Base-by-base conservation (phyloP, 2,329 filamentous ascomycete species). In the Bipolaris cookei region DNA sequence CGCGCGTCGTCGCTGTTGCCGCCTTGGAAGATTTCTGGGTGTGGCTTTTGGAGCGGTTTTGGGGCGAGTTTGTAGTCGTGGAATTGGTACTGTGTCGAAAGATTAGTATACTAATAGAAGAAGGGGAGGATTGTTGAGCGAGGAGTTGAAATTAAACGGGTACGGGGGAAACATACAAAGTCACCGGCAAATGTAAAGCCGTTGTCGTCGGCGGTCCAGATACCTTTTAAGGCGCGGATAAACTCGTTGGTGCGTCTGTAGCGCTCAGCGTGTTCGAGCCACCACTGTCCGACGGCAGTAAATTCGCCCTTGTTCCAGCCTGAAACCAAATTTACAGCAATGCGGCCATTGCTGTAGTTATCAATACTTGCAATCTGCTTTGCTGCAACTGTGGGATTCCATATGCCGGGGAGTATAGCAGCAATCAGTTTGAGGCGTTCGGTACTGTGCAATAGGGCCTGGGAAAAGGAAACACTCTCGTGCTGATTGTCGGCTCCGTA, bases 291-390 rank as follows among this genome's bases (percentile, higher is more conserved):
- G 20, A 84, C 80, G 44, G 77, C 76, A 0, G 77, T 79, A 58
- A 84, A 84, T 67, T 84, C 82, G 50, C 77, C 74, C 62, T 83
- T 83, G 71, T 84, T 83, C 82, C 82, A 84, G 3, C 82, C 82
- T 1, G 78, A 81, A 0, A 84, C 82, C 1, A 84, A 75, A 49
- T 84, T 84, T 8, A 84, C 81, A 1, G 80, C 81, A 23, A 83
- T 78, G 4, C 82, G 78, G 2, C 82, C 82, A n/a, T 80, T 76
- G 34, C 74, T 78, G 68, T 83, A 84, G 50, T 83, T 75, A 65
- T 84, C 82, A 49, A 84, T 83, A 47, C 78, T 81, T 2, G 82
- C 81, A 52, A 84, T 80, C 64, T 83, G 81, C 69, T 84, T 84
- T 11, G 82, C 82, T 11, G 80, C 82, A 0, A 84, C 73, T 0